Evolutionary conservation across 768 basidiomycete genomes (phyloP), one percentile per base, ranked within the genome.

Genomic region (Boletus pseudo-olivaceus): DNA sequence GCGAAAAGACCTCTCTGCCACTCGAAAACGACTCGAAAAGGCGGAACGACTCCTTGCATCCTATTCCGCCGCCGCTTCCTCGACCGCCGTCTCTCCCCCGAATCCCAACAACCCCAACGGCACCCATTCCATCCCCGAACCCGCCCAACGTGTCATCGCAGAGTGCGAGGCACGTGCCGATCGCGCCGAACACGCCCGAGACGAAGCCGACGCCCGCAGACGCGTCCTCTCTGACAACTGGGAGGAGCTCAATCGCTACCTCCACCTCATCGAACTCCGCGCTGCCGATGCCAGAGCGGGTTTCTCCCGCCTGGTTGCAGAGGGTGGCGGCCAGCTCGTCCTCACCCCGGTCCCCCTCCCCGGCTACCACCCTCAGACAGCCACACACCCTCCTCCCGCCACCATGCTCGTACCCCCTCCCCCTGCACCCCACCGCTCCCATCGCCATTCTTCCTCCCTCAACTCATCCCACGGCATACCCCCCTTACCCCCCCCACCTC

Each of bases 141-240:
- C 71, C 12, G 64, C 74, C 27, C 67, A 70, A 39, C 73, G 73
- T 48, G 60, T 74, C 61, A 68, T 80, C 57, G 56, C 72, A 12
- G 75, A 80, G 0, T 76, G 73, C 55, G 82, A 85, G 56, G 72
- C 75, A 29, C 81, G 82, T 49, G 72, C 76, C 2, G 69, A 73
- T 34, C 71, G 73, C 49, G 81, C 81, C 4, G 82, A 85, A 64
- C 63, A 67, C 29, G 78, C 76, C 4, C 73, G 80, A 47, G 83
- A 85, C 62, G 83, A 85, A 11, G 76, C 79, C 0, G 78, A 82
- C 32, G 75, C 78, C 0, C 73, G 80, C 12, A 62, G 76, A 54
- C 72, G 71, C 48, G 67, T 73, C 51, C 53, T 82, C 35, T 66
- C 73, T 23, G 78, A 83, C 19, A 70, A 72, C 26, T 86, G 83